These are phyloP conservation scores for Wickerhamiella australiensis DNA, from an alignment of 805 yeast species.

Conservation along the genomic window DNA sequence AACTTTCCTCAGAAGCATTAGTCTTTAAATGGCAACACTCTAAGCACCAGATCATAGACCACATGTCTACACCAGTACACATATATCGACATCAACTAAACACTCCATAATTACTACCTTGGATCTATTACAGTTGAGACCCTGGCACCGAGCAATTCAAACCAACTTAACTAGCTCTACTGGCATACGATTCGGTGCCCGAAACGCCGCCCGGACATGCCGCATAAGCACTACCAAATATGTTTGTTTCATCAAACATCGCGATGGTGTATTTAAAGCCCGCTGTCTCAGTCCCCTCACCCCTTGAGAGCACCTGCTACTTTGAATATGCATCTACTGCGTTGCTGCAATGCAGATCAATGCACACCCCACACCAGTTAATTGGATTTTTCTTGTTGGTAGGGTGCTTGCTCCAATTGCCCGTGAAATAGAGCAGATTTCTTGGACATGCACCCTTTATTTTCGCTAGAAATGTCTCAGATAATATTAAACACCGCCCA, in stretches of 20 bases:
- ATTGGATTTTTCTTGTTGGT: not conserved
- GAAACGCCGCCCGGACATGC: too few relatives aligned
- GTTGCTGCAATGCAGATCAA: not conserved
- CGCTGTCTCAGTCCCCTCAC: not conserved
- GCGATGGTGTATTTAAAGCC: not conserved
- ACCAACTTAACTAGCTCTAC: too few relatives aligned
- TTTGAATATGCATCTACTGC: not conserved
- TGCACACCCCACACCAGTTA: conserved; percentile 1
- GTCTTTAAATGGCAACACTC: too few relatives aligned
- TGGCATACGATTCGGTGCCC: too few relatives aligned
- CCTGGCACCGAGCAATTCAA: too few relatives aligned
- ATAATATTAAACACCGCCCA: not conserved
- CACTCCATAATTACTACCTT: too few relatives aligned
- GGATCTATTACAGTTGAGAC: too few relatives aligned
- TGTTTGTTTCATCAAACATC: too few relatives aligned
- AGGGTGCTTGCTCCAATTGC: not conserved
- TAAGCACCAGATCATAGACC: too few relatives aligned
- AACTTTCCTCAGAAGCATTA: not conserved
- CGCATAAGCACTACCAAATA: too few relatives aligned
- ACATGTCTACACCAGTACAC: too few relatives aligned
- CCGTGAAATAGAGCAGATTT: not conserved
- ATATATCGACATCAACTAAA: too few relatives aligned
- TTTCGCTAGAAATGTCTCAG: not conserved
- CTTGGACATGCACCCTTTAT: not conserved
- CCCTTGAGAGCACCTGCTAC: not conserved